Percentiles rank a stretch among this genome's conserved stretches.
Conservation (phyloP, 1,284 basidiomycete genomes). For the Coniferiporia sulphurascens region DNA sequence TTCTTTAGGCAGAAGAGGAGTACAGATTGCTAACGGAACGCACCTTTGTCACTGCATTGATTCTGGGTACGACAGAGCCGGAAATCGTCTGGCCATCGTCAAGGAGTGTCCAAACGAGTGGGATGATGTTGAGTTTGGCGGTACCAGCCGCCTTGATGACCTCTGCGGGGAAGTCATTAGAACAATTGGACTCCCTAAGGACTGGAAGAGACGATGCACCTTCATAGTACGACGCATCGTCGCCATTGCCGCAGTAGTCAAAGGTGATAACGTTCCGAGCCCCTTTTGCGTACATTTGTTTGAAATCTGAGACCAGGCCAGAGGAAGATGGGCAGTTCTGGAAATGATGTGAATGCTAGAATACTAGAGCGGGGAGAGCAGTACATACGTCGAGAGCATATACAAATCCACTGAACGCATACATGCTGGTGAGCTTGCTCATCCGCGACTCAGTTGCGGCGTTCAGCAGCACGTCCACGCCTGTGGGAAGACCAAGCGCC, state of each 20-base stretch:
- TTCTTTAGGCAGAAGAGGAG: not conserved
- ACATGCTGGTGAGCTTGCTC: slow-evolving; percentile 17
- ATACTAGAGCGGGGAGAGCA: not conserved
- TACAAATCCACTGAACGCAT: slow-evolving; percentile 17
- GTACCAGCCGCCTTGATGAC: slow-evolving; percentile 8
- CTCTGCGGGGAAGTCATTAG: not conserved
- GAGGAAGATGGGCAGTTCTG: slow-evolving; percentile 10
- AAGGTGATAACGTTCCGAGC: slow-evolving; percentile 18
- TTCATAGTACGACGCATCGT: slow-evolving; percentile 8
- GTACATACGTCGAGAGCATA: slow-evolving; percentile 15
- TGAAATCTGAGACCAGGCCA: slow-evolving; percentile 9
- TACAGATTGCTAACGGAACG: not conserved
- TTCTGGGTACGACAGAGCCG: slow-evolving; percentile 7
- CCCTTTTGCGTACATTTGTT: slow-evolving; percentile 10
- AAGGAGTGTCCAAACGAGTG: slow-evolving; percentile 13
- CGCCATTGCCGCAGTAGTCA: slow-evolving; percentile 12
- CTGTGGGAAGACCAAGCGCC: not conserved
- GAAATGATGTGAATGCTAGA: not conserved
- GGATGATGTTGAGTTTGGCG: slow-evolving; percentile 15
- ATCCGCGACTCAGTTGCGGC: slow-evolving; percentile 3
- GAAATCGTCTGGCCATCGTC: slow-evolving; percentile 10
- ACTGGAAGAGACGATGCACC: not conserved
- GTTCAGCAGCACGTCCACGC: not conserved
- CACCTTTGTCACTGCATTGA: slow-evolving; percentile 14
- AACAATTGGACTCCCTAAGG: not conserved